Conservation (phyloP, 805 yeast genomes). For the Yarrowia deformans region DNA sequence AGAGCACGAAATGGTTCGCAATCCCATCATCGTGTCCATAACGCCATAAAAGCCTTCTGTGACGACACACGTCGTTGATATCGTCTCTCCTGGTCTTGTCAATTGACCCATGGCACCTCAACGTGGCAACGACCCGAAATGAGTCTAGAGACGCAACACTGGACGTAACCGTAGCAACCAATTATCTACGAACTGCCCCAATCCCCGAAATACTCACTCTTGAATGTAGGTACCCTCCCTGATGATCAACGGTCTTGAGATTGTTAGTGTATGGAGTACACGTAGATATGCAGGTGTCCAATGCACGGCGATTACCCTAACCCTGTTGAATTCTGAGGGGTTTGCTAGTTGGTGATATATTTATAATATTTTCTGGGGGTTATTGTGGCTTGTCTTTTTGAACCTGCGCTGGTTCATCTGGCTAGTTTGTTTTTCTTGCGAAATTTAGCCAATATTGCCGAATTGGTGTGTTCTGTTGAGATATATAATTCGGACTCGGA, state of each 20-base stretch:
- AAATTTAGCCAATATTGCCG: too few species aligned
- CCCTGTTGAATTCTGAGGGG: slow-evolving; percentile 18
- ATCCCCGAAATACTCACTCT: slow-evolving; percentile 5
- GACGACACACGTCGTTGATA: neutral
- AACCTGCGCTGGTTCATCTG: too few species aligned
- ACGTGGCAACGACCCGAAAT: neutral
- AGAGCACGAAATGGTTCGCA: neutral
- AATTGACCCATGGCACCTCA: neutral
- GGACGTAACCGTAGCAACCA: neutral
- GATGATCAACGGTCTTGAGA: slow-evolving; percentile 1
- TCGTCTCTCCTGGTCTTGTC: neutral
- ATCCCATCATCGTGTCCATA: neutral
- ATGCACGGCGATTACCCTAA: slow-evolving; percentile 8
- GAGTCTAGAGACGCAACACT: neutral
- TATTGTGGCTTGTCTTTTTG: neutral
- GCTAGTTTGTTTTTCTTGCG: too few species aligned
- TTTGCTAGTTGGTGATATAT: neutral
- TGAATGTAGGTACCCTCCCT: slow-evolving; percentile 15
- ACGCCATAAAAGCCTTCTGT: neutral
- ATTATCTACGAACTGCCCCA: neutral
- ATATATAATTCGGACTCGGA: neutral
- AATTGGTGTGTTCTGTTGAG: too few species aligned
- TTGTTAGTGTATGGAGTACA: slow-evolving; percentile 33
- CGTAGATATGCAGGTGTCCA: slow-evolving; percentile 8
- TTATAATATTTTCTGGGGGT: too few species aligned